These are phyloP conservation scores for Hyphodiscus sp. DNA, from an alignment of 2,329 filamentous ascomycete species.

Conservation along the genomic window DNA sequence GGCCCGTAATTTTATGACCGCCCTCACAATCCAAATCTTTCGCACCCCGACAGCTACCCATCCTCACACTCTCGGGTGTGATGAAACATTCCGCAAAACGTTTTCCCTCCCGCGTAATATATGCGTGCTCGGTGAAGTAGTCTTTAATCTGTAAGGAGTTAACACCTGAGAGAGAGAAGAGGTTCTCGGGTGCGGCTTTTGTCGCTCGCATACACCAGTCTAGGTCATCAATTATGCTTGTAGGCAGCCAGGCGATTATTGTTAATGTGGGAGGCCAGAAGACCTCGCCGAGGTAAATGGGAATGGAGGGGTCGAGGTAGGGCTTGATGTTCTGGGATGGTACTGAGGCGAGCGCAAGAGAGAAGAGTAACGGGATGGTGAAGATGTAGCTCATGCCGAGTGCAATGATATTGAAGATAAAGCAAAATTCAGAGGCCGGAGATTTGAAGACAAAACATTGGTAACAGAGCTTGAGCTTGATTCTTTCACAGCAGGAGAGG, in stretches of 20 bases:
- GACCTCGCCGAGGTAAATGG: slow-evolving; percentile 26
- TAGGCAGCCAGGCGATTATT: slow-evolving; percentile 23
- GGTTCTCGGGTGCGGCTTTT: not conserved
- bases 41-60: slow-evolving; percentile 18
- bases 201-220: slow-evolving; percentile 23
- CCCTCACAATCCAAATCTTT: slow-evolving; percentile 14
- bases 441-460: not conserved
- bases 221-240: slow-evolving; percentile 6
- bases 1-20: slow-evolving; percentile 18
- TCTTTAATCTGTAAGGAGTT: slow-evolving; percentile 19
- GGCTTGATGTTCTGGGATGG: too few relatives aligned
- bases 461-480: not conserved
- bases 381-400: not conserved
- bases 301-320: slow-evolving; percentile 12
- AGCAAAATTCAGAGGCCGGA: not conserved
- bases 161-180: slow-evolving; percentile 19
- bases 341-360: not conserved
- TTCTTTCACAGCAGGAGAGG: not conserved
- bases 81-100: slow-evolving; percentile 22
- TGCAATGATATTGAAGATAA: not conserved
- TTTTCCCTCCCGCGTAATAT: slow-evolving; percentile 19
- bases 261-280: slow-evolving; percentile 26
- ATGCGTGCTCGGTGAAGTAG: slow-evolving; percentile 20
- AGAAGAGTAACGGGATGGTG: not conserved
- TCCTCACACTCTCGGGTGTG: slow-evolving; percentile 20